Conservation (phyloP, 805 yeast species). For the Candida loeiensis region DNA sequence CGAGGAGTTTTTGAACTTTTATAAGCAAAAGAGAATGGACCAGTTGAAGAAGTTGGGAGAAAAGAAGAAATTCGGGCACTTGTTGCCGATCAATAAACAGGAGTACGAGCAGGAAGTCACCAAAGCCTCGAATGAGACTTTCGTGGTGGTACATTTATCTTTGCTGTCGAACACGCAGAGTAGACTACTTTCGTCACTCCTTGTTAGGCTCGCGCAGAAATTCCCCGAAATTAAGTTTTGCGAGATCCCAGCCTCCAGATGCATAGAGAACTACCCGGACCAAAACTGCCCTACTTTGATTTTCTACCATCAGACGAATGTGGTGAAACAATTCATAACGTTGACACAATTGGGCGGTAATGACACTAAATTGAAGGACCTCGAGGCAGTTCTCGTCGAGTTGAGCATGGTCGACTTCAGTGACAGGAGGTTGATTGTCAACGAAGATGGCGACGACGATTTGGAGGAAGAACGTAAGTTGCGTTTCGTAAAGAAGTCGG, state of each 20-base stretch:
- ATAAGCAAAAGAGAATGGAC: conserved; percentile 72
- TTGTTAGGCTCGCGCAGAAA: conserved; percentile 55
- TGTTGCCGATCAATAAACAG: conserved; percentile 75
- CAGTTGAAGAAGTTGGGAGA: conserved; percentile 63
- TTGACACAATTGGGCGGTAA: conserved; percentile 82
- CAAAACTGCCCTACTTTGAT: conserved; percentile 86
- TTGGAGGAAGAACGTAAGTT: conserved; percentile 50
- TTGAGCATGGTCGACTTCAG: conserved; percentile 60
- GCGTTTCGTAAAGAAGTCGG: conserved; percentile 55
- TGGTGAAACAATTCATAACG: conserved; percentile 77
- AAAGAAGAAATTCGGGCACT: conserved; percentile 66
- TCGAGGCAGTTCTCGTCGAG: conserved; percentile 69
- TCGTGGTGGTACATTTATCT: conserved; percentile 77
- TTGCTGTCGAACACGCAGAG: conserved; percentile 68
- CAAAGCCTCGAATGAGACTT: conserved; percentile 62
- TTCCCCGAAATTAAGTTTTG: conserved; percentile 85
- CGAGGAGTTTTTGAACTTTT: conserved; percentile 79
- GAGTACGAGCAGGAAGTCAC: conserved; percentile 88
- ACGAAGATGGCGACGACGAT: conserved; percentile 51
- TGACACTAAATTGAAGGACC: conserved; percentile 61
- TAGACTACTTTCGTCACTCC: conserved; percentile 60
- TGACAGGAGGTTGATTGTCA: conserved; percentile 64
- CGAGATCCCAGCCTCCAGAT: conserved; percentile 86
- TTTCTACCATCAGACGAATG: conserved; percentile 74
- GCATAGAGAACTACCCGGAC: conserved; percentile 90